A percentile compares a stretch with the other conserved stretches of the same genome.
Conservation (phyloP, 805 yeast species). For the Myxozyma neotropica region DNA sequence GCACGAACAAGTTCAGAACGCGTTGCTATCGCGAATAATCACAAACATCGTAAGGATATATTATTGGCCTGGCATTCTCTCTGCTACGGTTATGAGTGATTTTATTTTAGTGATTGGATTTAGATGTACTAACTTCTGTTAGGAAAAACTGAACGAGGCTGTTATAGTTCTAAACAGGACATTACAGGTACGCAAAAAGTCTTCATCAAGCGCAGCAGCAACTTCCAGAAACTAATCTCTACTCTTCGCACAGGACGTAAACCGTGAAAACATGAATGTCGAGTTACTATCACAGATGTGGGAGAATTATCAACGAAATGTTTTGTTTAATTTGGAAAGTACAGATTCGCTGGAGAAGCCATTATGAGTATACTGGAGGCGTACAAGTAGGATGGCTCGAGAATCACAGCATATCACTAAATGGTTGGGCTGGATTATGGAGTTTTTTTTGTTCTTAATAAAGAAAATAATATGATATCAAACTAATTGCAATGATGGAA, state of each 20-base stretch:
- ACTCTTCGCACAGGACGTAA: slow-evolving; percentile 56
- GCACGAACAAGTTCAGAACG: slow-evolving; percentile 78
- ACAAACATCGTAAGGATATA: slow-evolving; percentile 63
- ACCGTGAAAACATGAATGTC: slow-evolving; percentile 65
- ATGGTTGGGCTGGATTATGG: too few species aligned
- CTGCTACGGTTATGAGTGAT: too few species aligned
- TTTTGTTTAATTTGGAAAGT: slow-evolving; percentile 69
- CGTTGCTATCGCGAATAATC: slow-evolving; percentile 72
- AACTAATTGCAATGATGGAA: too few species aligned
- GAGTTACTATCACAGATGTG: slow-evolving; percentile 77
- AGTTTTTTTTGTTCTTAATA: too few species aligned
- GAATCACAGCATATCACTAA: too few species aligned
- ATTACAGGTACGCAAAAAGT: slow-evolving; percentile 53
- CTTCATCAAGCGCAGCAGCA: too few species aligned
- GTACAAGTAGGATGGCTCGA: neutral
- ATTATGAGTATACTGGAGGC: slow-evolving; percentile 8
- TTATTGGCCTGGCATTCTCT: neutral
- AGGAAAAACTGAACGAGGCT: slow-evolving; percentile 74
- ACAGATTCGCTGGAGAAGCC: slow-evolving; percentile 52
- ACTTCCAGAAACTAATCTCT: too few species aligned
- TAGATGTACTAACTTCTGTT: neutral
- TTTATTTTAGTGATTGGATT: too few species aligned
- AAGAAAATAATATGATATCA: too few species aligned
- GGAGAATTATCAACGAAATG: slow-evolving; percentile 72
- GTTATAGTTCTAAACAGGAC: slow-evolving; percentile 64